Evolutionary conservation across 2,329 filamentous ascomycete species (phyloP).

Genomic region (Cryoendolithus antarcticus): DNA sequence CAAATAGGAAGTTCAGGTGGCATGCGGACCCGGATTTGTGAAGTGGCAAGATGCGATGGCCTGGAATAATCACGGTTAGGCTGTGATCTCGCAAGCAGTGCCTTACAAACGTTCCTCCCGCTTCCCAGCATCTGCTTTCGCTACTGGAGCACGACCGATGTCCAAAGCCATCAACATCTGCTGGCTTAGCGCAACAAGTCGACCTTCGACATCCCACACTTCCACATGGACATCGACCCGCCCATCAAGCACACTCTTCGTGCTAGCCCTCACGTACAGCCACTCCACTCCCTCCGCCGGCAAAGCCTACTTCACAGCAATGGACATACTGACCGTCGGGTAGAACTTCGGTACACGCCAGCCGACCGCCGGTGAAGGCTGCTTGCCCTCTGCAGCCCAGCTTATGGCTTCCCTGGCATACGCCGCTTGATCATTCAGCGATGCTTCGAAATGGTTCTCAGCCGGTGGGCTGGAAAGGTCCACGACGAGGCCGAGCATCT

Average conservation of each 20-base stretch:
- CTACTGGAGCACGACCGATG: constrained; percentile 2
- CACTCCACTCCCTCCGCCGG: constrained; percentile 12
- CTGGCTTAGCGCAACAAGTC: constrained; percentile 8
- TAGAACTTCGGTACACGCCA: constrained; percentile 9
- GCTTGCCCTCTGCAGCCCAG: constrained; percentile 1
- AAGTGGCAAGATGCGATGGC: not conserved
- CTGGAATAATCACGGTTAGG: too few species aligned
- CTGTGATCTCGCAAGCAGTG: too few species aligned
- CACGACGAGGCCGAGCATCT: constrained; percentile 9
- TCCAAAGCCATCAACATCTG: constrained; percentile 10
- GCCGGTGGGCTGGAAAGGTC: constrained; percentile 8
- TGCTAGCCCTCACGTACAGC: constrained; percentile 9
- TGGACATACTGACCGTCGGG: constrained; percentile 10
- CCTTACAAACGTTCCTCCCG: too few species aligned
- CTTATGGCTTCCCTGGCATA: constrained; percentile 1
- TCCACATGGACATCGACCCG: constrained; percentile 12
- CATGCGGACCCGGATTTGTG: constrained; percentile 55
- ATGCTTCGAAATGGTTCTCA: constrained; percentile 9
- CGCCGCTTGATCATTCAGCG: constrained; percentile 5
- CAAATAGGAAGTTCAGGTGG: constrained; percentile 82
- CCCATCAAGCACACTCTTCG: constrained; percentile 10
- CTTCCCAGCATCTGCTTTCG: too few species aligned
- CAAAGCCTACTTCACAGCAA: constrained; percentile 11
- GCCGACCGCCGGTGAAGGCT: constrained; percentile 6
- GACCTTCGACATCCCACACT: constrained; percentile 10